Base-by-base conservation (phyloP, 2,329 filamentous ascomycete species). In the Aspergillus sp. region DNA sequence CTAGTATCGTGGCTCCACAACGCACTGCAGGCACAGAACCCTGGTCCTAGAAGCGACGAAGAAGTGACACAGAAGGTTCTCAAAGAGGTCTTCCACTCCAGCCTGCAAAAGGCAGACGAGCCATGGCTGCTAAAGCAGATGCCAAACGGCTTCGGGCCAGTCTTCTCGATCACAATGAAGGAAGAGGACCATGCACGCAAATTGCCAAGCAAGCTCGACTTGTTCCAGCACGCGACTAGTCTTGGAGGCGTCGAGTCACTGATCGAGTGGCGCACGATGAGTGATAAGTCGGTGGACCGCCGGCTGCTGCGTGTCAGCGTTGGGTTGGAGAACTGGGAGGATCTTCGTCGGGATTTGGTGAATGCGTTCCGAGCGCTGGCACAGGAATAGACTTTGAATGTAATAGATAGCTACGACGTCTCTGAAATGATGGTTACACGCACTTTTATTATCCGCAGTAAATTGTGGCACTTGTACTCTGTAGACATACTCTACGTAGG, bases 231-330 rank as follows among this genome's bases (percentile, higher is more conserved):
- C 75, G 95, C 95, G 6, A 99, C 95, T 2, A 96, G 90, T 73
- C 76, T 98, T 27, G 95, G 95, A 2, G 93, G 95, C 4, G 91
- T 98, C 9, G 95, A 98, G 83, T 95, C 91, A 69, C 76, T 98
- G 79, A 93, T 99, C 66, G 95, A 99, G 82, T 99, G 95, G 95
- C 83, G 95, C 58, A 85, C 89, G 48, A 95, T 99, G 91, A 88
- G 87, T 58, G 95, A 99, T 79, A 68, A 75, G 3, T 80, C 73
- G 1, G 87, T 96, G 40, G 90, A 96, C 70, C 84, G 81, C 69
- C 80, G 84, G 57, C 73, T 98, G 72, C 69, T 97, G 74, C 80
- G 95, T 52, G 78, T 99, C 31, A 97, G 93, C 73, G 78, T 97
- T 35, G 95, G 95, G 0, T 83, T 97, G 33, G 95, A 99, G 79